Evolutionary conservation across 1,284 basidiomycete species (phyloP), one percentile per base, ranked within the genome.

Genomic region (Meira miltonrushii): DNA sequence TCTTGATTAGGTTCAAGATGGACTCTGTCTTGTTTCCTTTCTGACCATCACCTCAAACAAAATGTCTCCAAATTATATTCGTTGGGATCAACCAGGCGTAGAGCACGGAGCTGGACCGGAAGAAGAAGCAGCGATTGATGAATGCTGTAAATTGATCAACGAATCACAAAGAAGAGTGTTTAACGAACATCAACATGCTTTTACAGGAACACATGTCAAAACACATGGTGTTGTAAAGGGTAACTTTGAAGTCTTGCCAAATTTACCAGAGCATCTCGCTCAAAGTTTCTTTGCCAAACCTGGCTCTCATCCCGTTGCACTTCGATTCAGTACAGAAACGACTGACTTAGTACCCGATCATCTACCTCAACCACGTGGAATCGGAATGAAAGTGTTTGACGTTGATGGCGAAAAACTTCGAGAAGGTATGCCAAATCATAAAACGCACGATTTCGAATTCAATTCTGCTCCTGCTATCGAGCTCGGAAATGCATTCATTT

Each of bases 371-470:
- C 72, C 72, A 0, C 64, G 71, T 9, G 72, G 72, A 12, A 55
- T 74, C 13, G 72, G 72, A 1, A 58, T 74, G 46, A 74, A 74
- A 57, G 61, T 71, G 17, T 74, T 74, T 52, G 54, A 59, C 19
- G 62, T 69, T 6, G 61, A 66, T 28, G 67, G 69, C 4, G 15
- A 17, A 13, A 68, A 65, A 55, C 46, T 65, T 39, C 66, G 65
- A 9, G 25, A 57, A 23, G 64, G 62, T 40, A 57, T 55, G 25
- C 59, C 59, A 43, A 66, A 72, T 52, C 68, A 66, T 19, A 48
- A 68, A 56, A 72, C 71, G 37, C 71, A 71, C 39, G 71, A 74
- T 54, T 61, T 67, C 55, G 69, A 70, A 41, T 74, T 74, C 63
- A 74, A 74, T 33, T 66, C 62, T 13, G 33, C 55, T 47, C 39